Base-by-base conservation (phyloP, 257 asterid species). In the Verbascum thapsus region DNA sequence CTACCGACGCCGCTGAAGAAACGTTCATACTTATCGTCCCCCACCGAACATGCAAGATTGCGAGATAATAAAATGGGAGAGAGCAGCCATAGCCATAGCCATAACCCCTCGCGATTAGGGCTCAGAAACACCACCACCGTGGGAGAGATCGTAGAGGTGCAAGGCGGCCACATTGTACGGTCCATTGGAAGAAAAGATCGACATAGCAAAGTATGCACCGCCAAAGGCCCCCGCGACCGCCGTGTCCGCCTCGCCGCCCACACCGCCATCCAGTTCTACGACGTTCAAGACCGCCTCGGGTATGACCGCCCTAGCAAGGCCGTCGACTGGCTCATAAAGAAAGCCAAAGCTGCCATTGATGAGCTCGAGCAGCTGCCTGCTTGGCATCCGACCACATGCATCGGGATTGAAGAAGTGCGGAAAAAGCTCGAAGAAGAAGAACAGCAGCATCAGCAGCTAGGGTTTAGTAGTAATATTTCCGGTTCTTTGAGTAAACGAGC, bases 241-340 rank as follows among this genome's bases (percentile, higher is more conserved):
- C 89, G 96, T 8, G 95, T 88, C 22, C 78, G 96, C 61, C 85
- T 88, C 18, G 84, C 96, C 6, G 96, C 96, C 6, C 92, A 83
- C 72, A 88, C 96, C 8, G 96, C 96, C 26, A 88, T 88, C 58
- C 92, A 88, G 22, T 88, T 88, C 76, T 88, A 88, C 75, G 96
- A 88, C 57, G 96, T 88, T 20, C 96, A 88, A 47, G 96, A 88
- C 82, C 86, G 96, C 56, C 88, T 88, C 0, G 96, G 96, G 39
- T 86, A 83, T 42, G 96, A 88, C 80, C 83, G 96, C 6, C 96
- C 96, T 10, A 88, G 96, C 70, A 88, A 88, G 54, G 96, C 96
- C 7, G 96, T 88, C 7, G 96, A 88, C 61, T 88, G 96, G 96
- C 81, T 88, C 35, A 88, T 88, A 34, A 83, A 83, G 70, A 84